Evolutionary conservation across 192 early-diverging fungal genomes (phyloP).

Genomic region (Helicostylum pulchrum): DNA sequence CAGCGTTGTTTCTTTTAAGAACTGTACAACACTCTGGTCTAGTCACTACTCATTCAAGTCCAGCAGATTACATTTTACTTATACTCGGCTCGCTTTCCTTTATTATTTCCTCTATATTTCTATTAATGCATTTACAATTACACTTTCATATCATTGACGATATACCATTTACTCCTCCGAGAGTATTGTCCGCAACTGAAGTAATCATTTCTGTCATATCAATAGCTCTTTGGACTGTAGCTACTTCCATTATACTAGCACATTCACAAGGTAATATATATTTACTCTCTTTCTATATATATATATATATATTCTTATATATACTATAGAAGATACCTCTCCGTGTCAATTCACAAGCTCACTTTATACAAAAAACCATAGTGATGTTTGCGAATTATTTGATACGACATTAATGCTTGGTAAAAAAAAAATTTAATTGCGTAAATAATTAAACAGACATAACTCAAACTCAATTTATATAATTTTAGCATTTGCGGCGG

Average conservation of each 20-base stretch:
- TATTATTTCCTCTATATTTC: slow-evolving; percentile 6
- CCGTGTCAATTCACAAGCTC: slow-evolving; percentile 9
- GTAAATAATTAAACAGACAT: too few relatives aligned
- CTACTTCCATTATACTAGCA: neutral
- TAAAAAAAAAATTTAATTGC: neutral
- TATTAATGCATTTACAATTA: slow-evolving; percentile 9
- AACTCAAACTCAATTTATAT: neutral
- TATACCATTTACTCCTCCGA: slow-evolving; percentile 1
- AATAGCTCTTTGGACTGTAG: slow-evolving; percentile 7
- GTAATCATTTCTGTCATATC: slow-evolving; percentile 5
- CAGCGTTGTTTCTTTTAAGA: slow-evolving; percentile 9
- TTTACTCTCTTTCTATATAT: neutral
- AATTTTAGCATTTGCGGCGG: slow-evolving; percentile 9
- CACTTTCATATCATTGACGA: neutral
- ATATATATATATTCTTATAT: neutral
- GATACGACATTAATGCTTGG: slow-evolving; percentile 12
- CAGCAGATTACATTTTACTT: slow-evolving; percentile 13
- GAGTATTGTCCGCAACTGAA: slow-evolving; percentile 3
- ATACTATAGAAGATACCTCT: neutral
- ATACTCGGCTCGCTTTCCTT: slow-evolving; percentile 8
- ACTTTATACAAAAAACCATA: slow-evolving; percentile 7
- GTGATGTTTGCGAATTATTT: slow-evolving; percentile 14
- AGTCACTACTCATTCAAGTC: neutral
- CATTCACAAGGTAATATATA: slow-evolving; percentile 10
- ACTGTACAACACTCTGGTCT: neutral